Base-by-base conservation (phyloP, 2,329 filamentous ascomycete genomes). In the Coniella lustricola region DNA sequence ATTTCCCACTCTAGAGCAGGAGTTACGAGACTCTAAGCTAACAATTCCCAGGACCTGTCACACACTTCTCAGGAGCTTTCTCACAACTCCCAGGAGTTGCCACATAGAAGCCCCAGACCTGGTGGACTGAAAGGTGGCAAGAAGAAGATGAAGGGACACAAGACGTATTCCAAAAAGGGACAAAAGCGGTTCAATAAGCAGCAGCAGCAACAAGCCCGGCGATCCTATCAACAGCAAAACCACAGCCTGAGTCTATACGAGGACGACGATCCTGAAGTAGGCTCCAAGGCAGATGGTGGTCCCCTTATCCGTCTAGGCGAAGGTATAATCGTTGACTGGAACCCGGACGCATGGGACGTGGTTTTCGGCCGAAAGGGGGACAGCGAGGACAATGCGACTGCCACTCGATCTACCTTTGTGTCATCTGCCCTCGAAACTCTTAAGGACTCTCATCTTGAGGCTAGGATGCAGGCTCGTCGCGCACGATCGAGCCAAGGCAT, bases 271-370 rank as follows among this genome's bases (percentile, higher is more conserved):
- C 53, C 57, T 49, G 54, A 47, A 56, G 60, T 39, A 51, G 60
- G 49, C 12, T 46, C 49, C 4, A 52, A 44, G 31, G 56, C 63
- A 21, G 70, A 75, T 54, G 73, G 77, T 14, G 79, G 79, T 3
- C 81, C 85, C 0, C 70, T 95, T 35, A 77, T 97, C 55, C 81
- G 86, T 32, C 77, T 91, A 21, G 85, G 87, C 44, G 93, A 98
- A 65, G 87, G 81, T 20, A 81, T 98, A 41, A 73, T 97, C 5
- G 77, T 96, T 10, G 90, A 97, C 58, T 98, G 91, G 90, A 79
- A 73, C 37, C 71, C 81, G 7, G 74, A 84, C 7, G 82, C 82
- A 5, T 85, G 80, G 62, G 81, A 91, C 16, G 71, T 72, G 14
- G 72, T 95, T 18, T 97, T 95, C 60, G 71, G 71, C 37, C 65